Percentiles rank a stretch among this genome's conserved stretches.
phyloP scores from a whole-genome alignment of 208 protist genomes.

The Naegleria lovaniensis region DNA sequence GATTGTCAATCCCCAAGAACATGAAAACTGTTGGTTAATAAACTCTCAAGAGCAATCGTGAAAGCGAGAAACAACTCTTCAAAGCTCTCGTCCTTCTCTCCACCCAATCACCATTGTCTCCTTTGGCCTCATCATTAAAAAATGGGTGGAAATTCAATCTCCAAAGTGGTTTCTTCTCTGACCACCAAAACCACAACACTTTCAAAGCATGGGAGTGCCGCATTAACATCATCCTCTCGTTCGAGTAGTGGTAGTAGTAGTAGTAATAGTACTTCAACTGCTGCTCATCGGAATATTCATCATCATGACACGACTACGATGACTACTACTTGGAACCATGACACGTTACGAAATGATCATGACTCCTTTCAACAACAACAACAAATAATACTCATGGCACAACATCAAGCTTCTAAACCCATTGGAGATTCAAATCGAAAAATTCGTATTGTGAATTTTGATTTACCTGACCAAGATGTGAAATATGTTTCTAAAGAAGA shows the following conservation, averaged over 20 bases:
- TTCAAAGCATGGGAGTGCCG: too few species aligned
- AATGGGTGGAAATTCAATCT: background rate
- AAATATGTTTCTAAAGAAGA: conserved; percentile 9
- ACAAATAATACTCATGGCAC: too few species aligned
- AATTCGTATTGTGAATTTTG: background rate
- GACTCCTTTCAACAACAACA: background rate
- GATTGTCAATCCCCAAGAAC: too few species aligned
- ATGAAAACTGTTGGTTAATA: too few species aligned
- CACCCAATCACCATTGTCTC: too few species aligned
- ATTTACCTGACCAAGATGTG: background rate
- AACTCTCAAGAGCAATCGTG: too few species aligned
- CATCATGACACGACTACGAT: too few species aligned
- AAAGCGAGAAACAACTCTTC: too few species aligned
- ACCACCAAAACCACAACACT: background rate
- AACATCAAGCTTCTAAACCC: background rate
- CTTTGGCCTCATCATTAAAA: background rate
- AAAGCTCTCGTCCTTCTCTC: too few species aligned
- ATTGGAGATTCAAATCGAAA: background rate
- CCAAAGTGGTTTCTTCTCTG: background rate
- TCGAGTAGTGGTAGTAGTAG: too few species aligned
- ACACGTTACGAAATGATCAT: background rate
- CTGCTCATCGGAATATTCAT: too few species aligned
- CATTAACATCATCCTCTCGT: too few species aligned
- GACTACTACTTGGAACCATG: background rate
- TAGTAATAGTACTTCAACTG: background rate